Conservation (phyloP, 805 yeast species). For the Candida argentea region DNA sequence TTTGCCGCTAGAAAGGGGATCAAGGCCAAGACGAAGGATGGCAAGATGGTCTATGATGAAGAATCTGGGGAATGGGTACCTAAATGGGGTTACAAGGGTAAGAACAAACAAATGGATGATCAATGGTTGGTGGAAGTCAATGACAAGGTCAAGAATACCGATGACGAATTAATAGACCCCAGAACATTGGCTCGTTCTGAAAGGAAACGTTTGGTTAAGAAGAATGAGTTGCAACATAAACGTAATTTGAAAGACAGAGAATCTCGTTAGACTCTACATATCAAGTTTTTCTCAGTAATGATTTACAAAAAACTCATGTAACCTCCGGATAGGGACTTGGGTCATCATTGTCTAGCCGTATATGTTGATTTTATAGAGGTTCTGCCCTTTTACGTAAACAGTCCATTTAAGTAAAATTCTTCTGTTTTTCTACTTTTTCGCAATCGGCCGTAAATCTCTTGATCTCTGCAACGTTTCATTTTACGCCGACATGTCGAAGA, state of each 20-base stretch:
- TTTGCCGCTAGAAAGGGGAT: conserved; percentile 96
- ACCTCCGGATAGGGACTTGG: not conserved
- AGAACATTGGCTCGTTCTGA: conserved; percentile 72
- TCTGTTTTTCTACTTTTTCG: no score
- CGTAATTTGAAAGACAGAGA: conserved; percentile 47
- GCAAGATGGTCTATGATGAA: conserved; percentile 85
- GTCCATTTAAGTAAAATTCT: no score
- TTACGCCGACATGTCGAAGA: not conserved
- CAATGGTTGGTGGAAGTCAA: conserved; percentile 97
- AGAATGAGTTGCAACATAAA: conserved; percentile 77
- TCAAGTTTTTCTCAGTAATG: not conserved
- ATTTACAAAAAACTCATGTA: not conserved
- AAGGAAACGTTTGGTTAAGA: conserved; percentile 76
- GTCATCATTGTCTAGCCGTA: no score
- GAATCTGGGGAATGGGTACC: conserved; percentile 91
- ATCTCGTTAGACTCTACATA: not conserved
- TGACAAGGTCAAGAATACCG: conserved; percentile 47
- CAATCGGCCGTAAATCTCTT: no score
- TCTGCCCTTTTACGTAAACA: no score
- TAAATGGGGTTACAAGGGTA: conserved; percentile 96
- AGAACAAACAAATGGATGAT: conserved; percentile 73
- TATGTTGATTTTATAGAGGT: no score
- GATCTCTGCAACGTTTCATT: no score
- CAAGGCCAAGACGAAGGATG: conserved; percentile 78
- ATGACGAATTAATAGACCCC: conserved; percentile 70